phyloP scores from a whole-genome alignment of 2,329 filamentous ascomycete genomes.

The Ceratocystis albifundus region DNA sequence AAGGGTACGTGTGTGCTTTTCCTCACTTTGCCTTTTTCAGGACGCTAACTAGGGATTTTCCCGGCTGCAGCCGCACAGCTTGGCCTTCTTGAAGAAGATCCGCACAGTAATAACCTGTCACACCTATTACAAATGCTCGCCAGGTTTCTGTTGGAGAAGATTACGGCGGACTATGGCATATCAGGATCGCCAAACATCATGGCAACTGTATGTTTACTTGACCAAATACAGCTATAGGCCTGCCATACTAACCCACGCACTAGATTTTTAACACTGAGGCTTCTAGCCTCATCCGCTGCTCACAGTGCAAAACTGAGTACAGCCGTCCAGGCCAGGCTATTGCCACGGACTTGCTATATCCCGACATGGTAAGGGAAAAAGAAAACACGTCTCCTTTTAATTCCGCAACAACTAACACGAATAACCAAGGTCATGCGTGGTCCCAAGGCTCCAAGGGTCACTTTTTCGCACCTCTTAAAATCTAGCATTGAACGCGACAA shows the following conservation, averaged over 20 bases:
- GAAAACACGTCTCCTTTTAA: not conserved
- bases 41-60: not conserved
- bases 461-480: constrained; percentile 87
- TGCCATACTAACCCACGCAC: not conserved
- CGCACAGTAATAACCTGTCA: constrained; percentile 57
- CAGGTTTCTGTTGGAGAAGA: constrained; percentile 72
- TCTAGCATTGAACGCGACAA: constrained; percentile 81
- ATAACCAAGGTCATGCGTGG: constrained; percentile 31
- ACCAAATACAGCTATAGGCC: not conserved
- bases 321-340: constrained; percentile 66
- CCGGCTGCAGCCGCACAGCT: constrained; percentile 42
- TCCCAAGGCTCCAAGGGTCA: constrained; percentile 44
- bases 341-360: constrained; percentile 79
- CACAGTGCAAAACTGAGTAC: constrained; percentile 77
- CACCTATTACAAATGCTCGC: constrained; percentile 68
- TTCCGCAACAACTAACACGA: not conserved
- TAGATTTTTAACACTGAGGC: constrained; percentile 57
- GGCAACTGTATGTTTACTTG: constrained; percentile 46
- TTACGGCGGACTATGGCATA: constrained; percentile 60
- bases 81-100: constrained; percentile 74
- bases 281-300: constrained; percentile 65
- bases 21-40: not conserved
- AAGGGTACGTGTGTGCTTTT: constrained; percentile 45
- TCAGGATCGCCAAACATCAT: constrained; percentile 51
- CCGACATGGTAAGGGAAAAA: constrained; percentile 29